Base-by-base conservation (phyloP, 768 basidiomycete species). In the Tylopilus plumbeoviolaceoides region DNA sequence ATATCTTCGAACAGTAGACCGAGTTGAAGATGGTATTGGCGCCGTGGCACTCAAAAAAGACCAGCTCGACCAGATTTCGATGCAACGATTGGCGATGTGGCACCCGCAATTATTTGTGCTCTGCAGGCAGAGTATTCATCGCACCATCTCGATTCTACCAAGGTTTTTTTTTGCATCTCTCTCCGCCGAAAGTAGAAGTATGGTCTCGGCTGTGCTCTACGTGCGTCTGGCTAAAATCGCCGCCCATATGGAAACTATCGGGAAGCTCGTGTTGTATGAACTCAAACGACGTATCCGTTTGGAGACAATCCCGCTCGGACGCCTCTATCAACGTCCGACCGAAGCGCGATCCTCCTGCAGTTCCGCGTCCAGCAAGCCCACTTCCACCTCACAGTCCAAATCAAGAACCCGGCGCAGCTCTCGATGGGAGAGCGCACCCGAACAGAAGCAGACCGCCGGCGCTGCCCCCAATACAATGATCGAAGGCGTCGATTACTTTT, bases 21-120 rank as follows among this genome's bases (percentile, higher is more conserved):
- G 78, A 79, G 53, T 59, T 80, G 58, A 70, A 70, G 30, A 64
- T n/a, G 73, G 73, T 8, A 70, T 78, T 51, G 72, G 75, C 59
- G 78, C 73, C 23, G 69, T 75, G 23, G 73, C 74, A 44, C 66
- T 80, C 48, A 68, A 64, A 18, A 67, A 72, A 52, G 60, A 61
- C 44, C 78, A 78, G 51, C 64, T 74, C 33, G 72, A 75, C 50
- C 40, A 59, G 45, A 64, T 68, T 15, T 57, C 64, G 43, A 59
- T 62, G 63, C 59, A 56, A 63, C 62, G 52, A 47, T 28, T 73
- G 66, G 57, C 59, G 58, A 69, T n/a, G n/a, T n/a, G n/a, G n/a
- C 69, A 17, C 60, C 60, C 10, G 72, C 72, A 41, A 63, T 56
- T 20, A 50, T 69, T 51, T 67, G 64, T 31, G 75, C 74, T n/a